Base-by-base conservation (phyloP, 148 eudicot species). In the Amaranthus cruentus region DNA sequence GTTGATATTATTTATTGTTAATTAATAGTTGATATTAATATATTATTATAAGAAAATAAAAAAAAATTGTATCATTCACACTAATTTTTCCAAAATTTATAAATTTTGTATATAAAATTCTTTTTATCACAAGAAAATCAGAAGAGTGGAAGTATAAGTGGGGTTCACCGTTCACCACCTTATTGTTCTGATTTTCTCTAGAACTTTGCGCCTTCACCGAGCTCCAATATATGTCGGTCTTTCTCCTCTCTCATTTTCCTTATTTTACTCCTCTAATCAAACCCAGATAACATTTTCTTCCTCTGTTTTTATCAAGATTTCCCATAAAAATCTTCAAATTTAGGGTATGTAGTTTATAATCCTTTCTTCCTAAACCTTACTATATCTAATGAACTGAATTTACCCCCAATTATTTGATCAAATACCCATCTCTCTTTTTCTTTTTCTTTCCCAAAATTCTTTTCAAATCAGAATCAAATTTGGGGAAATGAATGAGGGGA, bases 401-500 rank as follows among this genome's bases (percentile, higher is more conserved):
- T 28, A 28, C 38, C 38, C 38, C 38, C 38, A 28, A 28, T 28
- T 28, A 28, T 28, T 28, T 28, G 38, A 28, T 28, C 38, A 28
- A 28, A 28, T 28, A 28, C 38, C 38, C 38, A 28, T 28, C 38
- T 28, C 6, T 14, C 18, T 28, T 10, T 48, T 51, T 59, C 9
- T 28, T 68, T 10, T 65, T 5, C 47, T 38, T 42, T 9, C 4
- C 48, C 47, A 3, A 46, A 13, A 6, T 47, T 46, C 1, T n/a
- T 15, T n/a, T 49, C 3, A 18, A 49, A n/a, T 1, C 4, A 66
- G 15, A 65, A 3, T 4, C 15, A 13, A 66, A 47, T 11, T 15
- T 6, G 2, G 15, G 6, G 54, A 67, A 62, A 76, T 68, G 78
- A 74, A 61, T 13, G 88, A 78, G 72, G 55, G 28, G 66, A 81